Base-by-base conservation (phyloP, 129 eudicot genomes). In the Saussurea involucrata region DNA sequence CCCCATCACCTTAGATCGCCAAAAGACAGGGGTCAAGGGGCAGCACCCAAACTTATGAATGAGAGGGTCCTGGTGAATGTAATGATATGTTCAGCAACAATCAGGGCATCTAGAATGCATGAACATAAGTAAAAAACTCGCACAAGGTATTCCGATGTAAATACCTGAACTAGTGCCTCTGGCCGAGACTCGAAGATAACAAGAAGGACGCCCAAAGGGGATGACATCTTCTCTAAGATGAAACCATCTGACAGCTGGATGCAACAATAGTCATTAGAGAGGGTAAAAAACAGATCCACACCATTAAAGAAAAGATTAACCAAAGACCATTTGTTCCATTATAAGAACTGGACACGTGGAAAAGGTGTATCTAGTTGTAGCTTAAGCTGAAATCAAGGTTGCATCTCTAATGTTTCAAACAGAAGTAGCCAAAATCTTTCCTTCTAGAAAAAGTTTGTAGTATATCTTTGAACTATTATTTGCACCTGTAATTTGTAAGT, bases 101-200 rank as follows among this genome's bases (percentile, higher is more conserved):
- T 53, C 61, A 53, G 17, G 8, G 61, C 61, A 53, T 53, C 22
- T 53, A 53, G 61, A 22, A 53, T 53, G 61, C 61, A 53, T 8
- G 17, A 17, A 53, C 20, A 53, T 8, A 40, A 40, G 49, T 40
- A 53, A n/a, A n/a, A 40, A 13, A 24, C 37, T 71, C 29, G 24
- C 31, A 40, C 34, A 40, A 22, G 18, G 17, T 24, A 22, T 32
- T 32, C 49, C 21, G 58, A 27, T 68, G 31, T 49, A 20, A 31
- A 7, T 78, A 95, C 99, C 99, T 95, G 99, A 82, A 95, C 96
- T 36, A 95, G 83, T 70, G 99, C 99, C 75, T 95, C 99, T 3
- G 99, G 99, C 6, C 99, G 96, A 33, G 99, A 95, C 86, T 95
- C 99, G 63, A 95, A 95, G 67, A 95, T 92, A 83, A 95, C 87